A percentile compares a stretch with the other conserved stretches of the same genome.
Conservation (phyloP, 1,284 basidiomycete species). For the Wallemia ichthyophaga region DNA sequence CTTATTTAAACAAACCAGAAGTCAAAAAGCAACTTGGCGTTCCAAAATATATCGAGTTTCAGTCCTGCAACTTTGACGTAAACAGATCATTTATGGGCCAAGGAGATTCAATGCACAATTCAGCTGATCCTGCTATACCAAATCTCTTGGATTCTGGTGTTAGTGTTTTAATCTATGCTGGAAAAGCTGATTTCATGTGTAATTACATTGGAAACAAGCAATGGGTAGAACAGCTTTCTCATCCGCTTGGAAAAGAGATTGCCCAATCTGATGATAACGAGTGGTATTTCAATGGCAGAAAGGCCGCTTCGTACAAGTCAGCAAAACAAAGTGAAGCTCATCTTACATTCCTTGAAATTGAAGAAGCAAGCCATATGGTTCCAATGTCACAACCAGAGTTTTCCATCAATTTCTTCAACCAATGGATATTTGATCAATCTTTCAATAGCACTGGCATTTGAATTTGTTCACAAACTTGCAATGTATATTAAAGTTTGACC, state of each 20-base stretch:
- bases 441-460: no score
- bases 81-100: conserved; percentile 37
- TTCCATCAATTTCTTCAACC: no score
- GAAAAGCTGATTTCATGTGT: conserved; percentile 60
- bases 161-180: conserved; percentile 49
- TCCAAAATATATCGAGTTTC: conserved; percentile 13
- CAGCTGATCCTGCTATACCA: conserved; percentile 31
- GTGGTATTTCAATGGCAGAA: conserved; percentile 15
- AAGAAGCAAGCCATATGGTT: not conserved
- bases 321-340: not conserved
- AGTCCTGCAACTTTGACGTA: conserved; percentile 17
- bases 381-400: not conserved
- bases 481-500: no score
- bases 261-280: conserved; percentile 15
- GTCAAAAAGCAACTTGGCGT: conserved; percentile 49
- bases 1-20: conserved; percentile 37
- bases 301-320: not conserved
- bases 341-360: not conserved
- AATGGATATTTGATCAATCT: no score
- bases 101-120: conserved; percentile 50
- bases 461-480: no score
- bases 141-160: conserved; percentile 43
- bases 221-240: conserved; percentile 25
- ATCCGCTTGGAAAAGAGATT: conserved; percentile 24
- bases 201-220: conserved; percentile 21